These are phyloP conservation scores for Silene coronaria DNA, from an alignment of 179 eudicot genomes.

Conservation along the genomic window DNA sequence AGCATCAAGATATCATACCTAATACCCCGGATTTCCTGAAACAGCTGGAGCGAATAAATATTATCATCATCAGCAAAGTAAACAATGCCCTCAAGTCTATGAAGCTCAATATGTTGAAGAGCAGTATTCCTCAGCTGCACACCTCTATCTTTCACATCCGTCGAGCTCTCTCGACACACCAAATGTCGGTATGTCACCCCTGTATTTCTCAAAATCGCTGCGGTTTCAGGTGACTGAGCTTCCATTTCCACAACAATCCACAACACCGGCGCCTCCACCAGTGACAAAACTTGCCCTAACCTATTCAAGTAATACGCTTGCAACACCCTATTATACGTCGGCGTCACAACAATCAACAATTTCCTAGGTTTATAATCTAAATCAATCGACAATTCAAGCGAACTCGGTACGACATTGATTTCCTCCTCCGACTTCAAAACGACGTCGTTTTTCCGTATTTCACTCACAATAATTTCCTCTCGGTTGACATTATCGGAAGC, in stretches of 20 bases:
- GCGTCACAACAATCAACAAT: slow-evolving; percentile 68
- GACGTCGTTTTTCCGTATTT: slow-evolving; percentile 7
- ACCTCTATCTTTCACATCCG: slow-evolving; percentile 76
- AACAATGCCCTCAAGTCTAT: slow-evolving; percentile 85
- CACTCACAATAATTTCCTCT: slow-evolving; percentile 20
- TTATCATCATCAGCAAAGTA: slow-evolving; percentile 97
- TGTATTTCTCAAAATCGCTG: slow-evolving; percentile 54
- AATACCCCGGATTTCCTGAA: slow-evolving; percentile 61
- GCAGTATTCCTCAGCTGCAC: slow-evolving; percentile 85
- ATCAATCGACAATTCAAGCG: slow-evolving; percentile 26
- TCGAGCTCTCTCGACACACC: slow-evolving; percentile 56
- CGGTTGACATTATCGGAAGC: slow-evolving; percentile 35
- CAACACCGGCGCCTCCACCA: slow-evolving; percentile 62
- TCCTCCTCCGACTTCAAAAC: slow-evolving; percentile 24
- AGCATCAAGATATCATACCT: slow-evolving; percentile 35
- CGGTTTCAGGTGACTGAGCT: slow-evolving; percentile 60
- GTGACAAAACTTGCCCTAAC: slow-evolving; percentile 63
- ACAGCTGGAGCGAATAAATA: slow-evolving; percentile 67
- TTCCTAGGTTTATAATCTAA: slow-evolving; percentile 40
- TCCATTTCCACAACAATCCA: slow-evolving; percentile 94
- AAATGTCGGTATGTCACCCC: slow-evolving; percentile 84
- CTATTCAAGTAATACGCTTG: slow-evolving; percentile 74
- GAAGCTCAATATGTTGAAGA: slow-evolving; percentile 72
- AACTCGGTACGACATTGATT: slow-evolving; percentile 13
- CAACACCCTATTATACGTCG: slow-evolving; percentile 67